These are phyloP conservation scores for Trichoderma citrinoviride DNA, from an alignment of 2,329 filamentous ascomycete species.

Conservation along the genomic window DNA sequence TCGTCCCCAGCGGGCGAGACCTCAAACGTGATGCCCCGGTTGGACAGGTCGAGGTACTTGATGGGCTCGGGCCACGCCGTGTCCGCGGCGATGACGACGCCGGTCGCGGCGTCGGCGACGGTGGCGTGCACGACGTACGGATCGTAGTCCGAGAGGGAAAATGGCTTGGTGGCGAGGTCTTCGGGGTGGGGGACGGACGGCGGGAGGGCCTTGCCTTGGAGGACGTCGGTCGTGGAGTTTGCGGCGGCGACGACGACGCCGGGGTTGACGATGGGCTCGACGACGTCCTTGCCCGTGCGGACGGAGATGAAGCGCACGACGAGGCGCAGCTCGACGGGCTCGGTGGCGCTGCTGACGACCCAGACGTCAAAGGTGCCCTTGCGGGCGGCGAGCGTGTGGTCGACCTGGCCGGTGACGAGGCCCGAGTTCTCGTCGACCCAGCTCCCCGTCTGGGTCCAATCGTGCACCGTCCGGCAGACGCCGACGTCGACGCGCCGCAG, in stretches of 20 bases:
- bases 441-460: slow-evolving; percentile 39
- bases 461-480: slow-evolving; percentile 44
- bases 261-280: slow-evolving; percentile 27
- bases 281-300: slow-evolving; percentile 38
- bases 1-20: slow-evolving; percentile 25
- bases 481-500: slow-evolving; percentile 59
- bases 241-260: slow-evolving; percentile 29
- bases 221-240: slow-evolving; percentile 42
- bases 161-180: slow-evolving; percentile 23
- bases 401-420: slow-evolving; percentile 29
- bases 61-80: slow-evolving; percentile 61
- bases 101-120: slow-evolving; percentile 35
- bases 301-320: slow-evolving; percentile 43
- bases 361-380: slow-evolving; percentile 43
- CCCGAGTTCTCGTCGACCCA: slow-evolving; percentile 21
- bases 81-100: slow-evolving; percentile 44
- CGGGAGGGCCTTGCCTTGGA: slow-evolving; percentile 22
- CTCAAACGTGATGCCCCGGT: slow-evolving; percentile 39
- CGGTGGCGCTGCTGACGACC: slow-evolving; percentile 37
- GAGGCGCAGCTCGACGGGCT: slow-evolving; percentile 31
- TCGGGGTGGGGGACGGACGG: slow-evolving; percentile 16
- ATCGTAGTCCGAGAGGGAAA: slow-evolving; percentile 39
- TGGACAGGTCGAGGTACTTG: slow-evolving; percentile 55
- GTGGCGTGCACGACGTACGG: slow-evolving; percentile 49
- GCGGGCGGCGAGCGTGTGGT: slow-evolving; percentile 39